Base-by-base conservation (phyloP, 352 stramenopile genomes). In the Aphanomyces astaci region DNA sequence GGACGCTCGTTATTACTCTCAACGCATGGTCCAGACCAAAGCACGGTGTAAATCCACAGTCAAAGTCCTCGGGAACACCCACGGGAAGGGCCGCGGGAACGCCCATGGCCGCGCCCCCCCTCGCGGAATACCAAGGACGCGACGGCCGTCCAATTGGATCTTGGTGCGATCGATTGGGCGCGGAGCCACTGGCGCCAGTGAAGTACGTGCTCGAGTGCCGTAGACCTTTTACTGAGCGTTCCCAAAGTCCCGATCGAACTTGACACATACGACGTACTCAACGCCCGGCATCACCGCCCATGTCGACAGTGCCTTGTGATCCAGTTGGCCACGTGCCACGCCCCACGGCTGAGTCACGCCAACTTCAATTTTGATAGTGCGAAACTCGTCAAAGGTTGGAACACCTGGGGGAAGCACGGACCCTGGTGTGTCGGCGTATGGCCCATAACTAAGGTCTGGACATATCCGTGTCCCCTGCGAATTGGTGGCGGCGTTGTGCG, bases 71-170 rank as follows among this genome's bases (percentile, higher is more conserved):
- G 72, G 72, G 39, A 76, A 78, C n/a, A n/a, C n/a, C n/a, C n/a
- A n/a, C n/a, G n/a, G n/a, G n/a, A n/a, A n/a, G 54, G 4, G 59
- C 69, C 31, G 39, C 22, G 73, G 71, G 54, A 80, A n/a, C n/a
- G n/a, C n/a, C n/a, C n/a, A n/a, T n/a, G n/a, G n/a, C n/a, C n/a
- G 75, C 51, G 67, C 49, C 49, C 66, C 69, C 64, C 66, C 72
- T 73, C 56, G 60, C 17, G 72, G 71, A 75, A 78, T 80, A 69
- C 75, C 67, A 19, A 78, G 72, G 75, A 78, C 66, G 70, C n/a
- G n/a, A n/a, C n/a, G n/a, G 55, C 70, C 67, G 68, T 78, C 72
- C 39, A 80, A 76, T 11, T 77, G 67, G 56, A 76, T 70, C 62
- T 68, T 56, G 64, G 71, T 76, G 72, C 69, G 72, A n/a, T n/a